Percentiles rank a stretch among this genome's conserved stretches.
Evolutionary conservation across 257 asterid species (phyloP).

Genomic region (Lycium ferocissimum): DNA sequence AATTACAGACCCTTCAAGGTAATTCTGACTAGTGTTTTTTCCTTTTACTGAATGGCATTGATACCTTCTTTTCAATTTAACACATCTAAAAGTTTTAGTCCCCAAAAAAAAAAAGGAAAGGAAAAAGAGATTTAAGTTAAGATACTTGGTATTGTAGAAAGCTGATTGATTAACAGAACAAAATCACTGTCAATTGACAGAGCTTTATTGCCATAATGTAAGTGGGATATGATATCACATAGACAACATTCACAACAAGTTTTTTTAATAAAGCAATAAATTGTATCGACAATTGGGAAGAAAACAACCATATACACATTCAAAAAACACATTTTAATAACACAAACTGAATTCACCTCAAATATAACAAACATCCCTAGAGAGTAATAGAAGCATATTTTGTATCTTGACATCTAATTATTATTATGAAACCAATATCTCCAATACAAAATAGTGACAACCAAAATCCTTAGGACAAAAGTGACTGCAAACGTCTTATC

Average conservation of each 20-base stretch:
- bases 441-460: constrained; percentile 4
- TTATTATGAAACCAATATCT: background rate
- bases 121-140: background rate
- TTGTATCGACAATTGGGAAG: background rate
- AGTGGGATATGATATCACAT: background rate
- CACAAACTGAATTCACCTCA: background rate
- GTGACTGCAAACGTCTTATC: background rate
- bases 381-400: background rate
- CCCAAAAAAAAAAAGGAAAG: background rate
- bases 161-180: background rate
- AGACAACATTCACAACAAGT: background rate
- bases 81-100: background rate
- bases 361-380: background rate
- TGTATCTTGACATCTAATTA: background rate
- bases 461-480: background rate
- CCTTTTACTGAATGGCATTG: background rate
- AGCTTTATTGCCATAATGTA: background rate
- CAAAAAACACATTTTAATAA: background rate
- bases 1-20: background rate
- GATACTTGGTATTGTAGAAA: background rate
- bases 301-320: background rate
- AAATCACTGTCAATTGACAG: background rate
- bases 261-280: background rate
- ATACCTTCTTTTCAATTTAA: background rate
- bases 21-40: background rate